Conservation (phyloP, 1,284 basidiomycete species). For the Sphagnurus paluster region DNA sequence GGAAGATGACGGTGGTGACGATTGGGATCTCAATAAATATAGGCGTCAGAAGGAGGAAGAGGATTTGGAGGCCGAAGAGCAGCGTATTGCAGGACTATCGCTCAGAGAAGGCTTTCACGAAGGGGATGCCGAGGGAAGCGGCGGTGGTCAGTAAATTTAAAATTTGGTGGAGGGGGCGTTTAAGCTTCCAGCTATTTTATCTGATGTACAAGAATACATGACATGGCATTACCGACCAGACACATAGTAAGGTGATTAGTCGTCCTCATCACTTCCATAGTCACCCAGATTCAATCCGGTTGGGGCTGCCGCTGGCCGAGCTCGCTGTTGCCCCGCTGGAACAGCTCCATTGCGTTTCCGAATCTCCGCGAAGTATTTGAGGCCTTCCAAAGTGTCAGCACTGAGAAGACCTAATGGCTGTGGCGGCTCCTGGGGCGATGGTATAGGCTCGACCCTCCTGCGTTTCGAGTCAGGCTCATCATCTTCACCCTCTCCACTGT, state of each 20-base stretch:
- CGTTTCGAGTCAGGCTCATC: conserved; percentile 38
- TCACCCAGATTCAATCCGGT: conserved; percentile 59
- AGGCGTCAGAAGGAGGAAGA: conserved; percentile 65
- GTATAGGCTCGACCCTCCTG: conserved; percentile 32
- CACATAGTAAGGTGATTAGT: conserved; percentile 3
- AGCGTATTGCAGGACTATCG: conserved; percentile 34
- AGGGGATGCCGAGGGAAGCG: conserved; percentile 18
- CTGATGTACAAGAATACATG: conserved; percentile 19
- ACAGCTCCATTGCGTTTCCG: conserved; percentile 53
- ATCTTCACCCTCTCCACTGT: conserved; percentile 36
- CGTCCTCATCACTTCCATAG: conserved; percentile 80
- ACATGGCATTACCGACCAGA: conserved; percentile 1
- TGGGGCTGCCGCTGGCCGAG: conserved; percentile 33
- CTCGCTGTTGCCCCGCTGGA: conserved; percentile 28
- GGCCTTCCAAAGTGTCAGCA: conserved; percentile 79
- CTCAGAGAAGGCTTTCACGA: conserved; percentile 26
- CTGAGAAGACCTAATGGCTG: conserved; percentile 61
- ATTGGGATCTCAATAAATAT: conserved; percentile 73
- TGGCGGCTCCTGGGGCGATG: conserved; percentile 24
- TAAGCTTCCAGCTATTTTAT: conserved; percentile 5
- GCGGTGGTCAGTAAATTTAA: conserved; percentile 13
- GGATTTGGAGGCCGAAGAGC: conserved; percentile 40
- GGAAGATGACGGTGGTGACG: conserved; percentile 72
- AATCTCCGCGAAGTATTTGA: conserved; percentile 86
- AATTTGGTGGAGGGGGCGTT: not conserved